Evolutionary conservation across 2,329 filamentous ascomycete genomes (phyloP).

Genomic region (Sclerotinia spermophila): DNA sequence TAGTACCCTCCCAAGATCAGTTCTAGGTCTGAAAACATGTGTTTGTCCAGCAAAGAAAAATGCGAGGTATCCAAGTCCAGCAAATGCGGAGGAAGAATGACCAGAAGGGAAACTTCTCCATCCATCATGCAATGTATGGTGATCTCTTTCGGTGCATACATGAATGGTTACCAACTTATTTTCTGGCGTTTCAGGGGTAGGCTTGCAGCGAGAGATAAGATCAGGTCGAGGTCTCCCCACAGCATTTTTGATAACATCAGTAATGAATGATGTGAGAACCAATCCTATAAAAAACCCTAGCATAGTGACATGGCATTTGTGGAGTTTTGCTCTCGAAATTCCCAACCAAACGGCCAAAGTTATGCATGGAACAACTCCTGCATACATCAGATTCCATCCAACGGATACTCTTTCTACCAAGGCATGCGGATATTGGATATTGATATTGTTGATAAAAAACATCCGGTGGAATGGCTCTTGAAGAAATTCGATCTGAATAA

Average conservation of each 20-base stretch:
- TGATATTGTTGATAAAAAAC: conserved; percentile 82
- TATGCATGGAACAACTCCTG: conserved; percentile 66
- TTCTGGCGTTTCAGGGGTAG: conserved; percentile 48
- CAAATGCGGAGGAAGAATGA: conserved; percentile 75
- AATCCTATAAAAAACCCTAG: conserved; percentile 76
- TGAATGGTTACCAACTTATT: conserved; percentile 58
- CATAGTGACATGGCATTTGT: conserved; percentile 82
- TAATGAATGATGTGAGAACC: conserved; percentile 75
- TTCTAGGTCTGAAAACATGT: conserved; percentile 47
- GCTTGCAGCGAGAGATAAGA: conserved; percentile 81
- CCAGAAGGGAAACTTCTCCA: conserved; percentile 82
- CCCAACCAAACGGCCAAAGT: conserved; percentile 65
- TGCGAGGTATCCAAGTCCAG: conserved; percentile 70
- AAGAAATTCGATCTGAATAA: conserved; percentile 57
- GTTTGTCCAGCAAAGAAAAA: conserved; percentile 67
- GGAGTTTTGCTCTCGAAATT: conserved; percentile 56
- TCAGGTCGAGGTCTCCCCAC: conserved; percentile 74
- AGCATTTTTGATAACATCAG: conserved; percentile 82
- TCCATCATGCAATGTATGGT: conserved; percentile 72
- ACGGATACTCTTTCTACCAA: conserved; percentile 79
- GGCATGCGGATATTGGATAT: conserved; percentile 84
- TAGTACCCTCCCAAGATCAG: conserved; percentile 53
- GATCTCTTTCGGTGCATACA: conserved; percentile 68
- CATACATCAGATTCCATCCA: conserved; percentile 61
- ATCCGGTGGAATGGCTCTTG: conserved; percentile 89